Percentiles rank a stretch among this genome's conserved stretches.
Evolutionary conservation across 331 rosid species (phyloP).

Genomic region (Acacia pycnantha): DNA sequence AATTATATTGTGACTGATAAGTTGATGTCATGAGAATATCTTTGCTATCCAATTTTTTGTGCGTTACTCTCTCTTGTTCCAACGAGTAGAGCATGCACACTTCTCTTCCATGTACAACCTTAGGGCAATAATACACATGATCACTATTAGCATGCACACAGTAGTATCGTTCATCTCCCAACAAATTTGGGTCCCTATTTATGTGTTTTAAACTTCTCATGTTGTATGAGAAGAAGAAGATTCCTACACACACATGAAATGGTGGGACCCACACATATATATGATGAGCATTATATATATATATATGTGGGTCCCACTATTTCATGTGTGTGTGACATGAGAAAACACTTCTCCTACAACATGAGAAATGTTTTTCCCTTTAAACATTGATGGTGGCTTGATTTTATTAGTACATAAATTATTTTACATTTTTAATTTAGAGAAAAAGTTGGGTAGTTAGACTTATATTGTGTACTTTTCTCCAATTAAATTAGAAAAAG

Average conservation of each 20-base stretch:
- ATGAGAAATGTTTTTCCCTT: too few relatives aligned
- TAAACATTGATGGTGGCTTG: neutral
- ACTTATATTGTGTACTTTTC: neutral
- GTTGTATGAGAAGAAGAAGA: too few relatives aligned
- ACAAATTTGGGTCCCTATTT: too few relatives aligned
- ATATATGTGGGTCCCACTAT: too few relatives aligned
- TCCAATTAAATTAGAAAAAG: neutral
- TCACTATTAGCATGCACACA: neutral
- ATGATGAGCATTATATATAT: too few relatives aligned
- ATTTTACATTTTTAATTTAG: neutral
- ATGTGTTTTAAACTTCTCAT: neutral
- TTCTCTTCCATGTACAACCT: neutral
- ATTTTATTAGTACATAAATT: neutral
- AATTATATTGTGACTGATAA: slow-evolving; percentile 16
- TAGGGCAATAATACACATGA: neutral
- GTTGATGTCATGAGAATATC: neutral
- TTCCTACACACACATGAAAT: too few relatives aligned
- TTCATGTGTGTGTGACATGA: too few relatives aligned
- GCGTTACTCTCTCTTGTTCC: slow-evolving; percentile 14
- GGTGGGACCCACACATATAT: too few relatives aligned
- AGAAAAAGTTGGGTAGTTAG: neutral
- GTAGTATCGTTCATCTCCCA: neutral
- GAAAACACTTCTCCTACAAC: too few relatives aligned
- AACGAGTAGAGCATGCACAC: slow-evolving; percentile 12
- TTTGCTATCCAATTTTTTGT: neutral